Evolutionary conservation across 2,329 filamentous ascomycete genomes (phyloP).

Genomic region (Xylaria sp.): DNA sequence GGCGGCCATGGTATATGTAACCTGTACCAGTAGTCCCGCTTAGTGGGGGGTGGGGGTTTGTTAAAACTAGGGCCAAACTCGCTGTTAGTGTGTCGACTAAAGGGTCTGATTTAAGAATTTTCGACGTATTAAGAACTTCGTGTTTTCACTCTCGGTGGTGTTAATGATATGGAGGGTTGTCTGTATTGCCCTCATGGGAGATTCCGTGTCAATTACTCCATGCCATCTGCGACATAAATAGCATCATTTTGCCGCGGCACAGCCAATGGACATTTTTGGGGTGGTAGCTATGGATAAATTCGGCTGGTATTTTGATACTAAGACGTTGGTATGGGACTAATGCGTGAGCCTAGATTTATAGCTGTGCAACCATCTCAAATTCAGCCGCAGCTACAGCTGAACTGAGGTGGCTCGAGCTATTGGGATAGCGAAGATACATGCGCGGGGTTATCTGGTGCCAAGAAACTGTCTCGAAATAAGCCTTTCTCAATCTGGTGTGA

Average conservation of each 20-base stretch:
- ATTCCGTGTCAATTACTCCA: neutral
- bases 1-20: too few species aligned
- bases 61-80: too few species aligned
- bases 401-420: conserved; percentile 11
- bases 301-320: neutral
- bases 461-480: neutral
- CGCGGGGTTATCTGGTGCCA: conserved; percentile 8
- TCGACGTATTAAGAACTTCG: neutral
- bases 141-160: too few species aligned
- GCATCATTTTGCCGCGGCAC: neutral
- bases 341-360: neutral
- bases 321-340: neutral
- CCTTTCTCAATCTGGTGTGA: neutral
- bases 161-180: neutral
- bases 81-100: too few species aligned
- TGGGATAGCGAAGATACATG: neutral
- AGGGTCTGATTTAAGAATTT: too few species aligned
- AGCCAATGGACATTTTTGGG: neutral
- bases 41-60: too few species aligned
- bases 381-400: conserved; percentile 2
- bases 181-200: neutral
- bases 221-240: neutral
- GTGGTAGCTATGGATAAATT: neutral
- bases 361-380: neutral
- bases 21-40: too few species aligned